Evolutionary conservation across 805 yeast genomes (phyloP).

Genomic region (Zygosaccharomyces bailii): DNA sequence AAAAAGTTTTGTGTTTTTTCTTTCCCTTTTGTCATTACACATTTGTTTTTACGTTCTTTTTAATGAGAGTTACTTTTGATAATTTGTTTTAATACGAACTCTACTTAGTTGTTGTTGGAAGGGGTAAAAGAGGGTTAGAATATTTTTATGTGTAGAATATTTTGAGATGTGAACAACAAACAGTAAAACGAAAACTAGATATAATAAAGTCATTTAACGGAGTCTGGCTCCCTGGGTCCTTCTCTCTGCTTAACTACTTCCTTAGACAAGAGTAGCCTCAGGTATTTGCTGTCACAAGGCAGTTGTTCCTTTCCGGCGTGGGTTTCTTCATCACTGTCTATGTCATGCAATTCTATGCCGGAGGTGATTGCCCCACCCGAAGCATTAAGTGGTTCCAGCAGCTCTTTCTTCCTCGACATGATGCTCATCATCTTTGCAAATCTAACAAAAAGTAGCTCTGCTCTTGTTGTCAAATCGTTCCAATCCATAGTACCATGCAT

Average conservation of each 20-base stretch:
- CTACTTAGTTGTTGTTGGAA: not conserved
- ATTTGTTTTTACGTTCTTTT: not conserved
- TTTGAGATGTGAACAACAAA: not conserved
- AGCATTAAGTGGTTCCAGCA: conserved; percentile 10
- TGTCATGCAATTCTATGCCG: conserved; percentile 14
- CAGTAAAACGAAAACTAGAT: not conserved
- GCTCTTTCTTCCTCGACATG: conserved; percentile 54
- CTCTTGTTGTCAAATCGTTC: conserved; percentile 73
- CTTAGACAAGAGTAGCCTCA: conserved; percentile 58
- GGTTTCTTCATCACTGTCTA: conserved; percentile 6
- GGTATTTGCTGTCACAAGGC: conserved; percentile 32
- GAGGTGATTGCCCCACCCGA: conserved; percentile 6
- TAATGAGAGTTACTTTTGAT: not conserved
- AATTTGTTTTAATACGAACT: not conserved
- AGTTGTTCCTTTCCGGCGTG: conserved; percentile 6
- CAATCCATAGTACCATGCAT: conserved; percentile 71
- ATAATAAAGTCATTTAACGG: conserved; percentile 17
- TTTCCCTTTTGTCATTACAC: not conserved
- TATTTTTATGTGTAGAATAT: not conserved
- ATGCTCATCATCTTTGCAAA: conserved; percentile 77
- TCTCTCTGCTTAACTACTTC: conserved; percentile 66
- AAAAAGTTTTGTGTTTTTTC: not conserved
- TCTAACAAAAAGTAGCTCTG: conserved; percentile 76
- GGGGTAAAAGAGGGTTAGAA: not conserved
- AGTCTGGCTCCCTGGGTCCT: conserved; percentile 26